phyloP scores from a whole-genome alignment of 371 early-diverging fungal genomes.

The Mucor plumbeus region DNA sequence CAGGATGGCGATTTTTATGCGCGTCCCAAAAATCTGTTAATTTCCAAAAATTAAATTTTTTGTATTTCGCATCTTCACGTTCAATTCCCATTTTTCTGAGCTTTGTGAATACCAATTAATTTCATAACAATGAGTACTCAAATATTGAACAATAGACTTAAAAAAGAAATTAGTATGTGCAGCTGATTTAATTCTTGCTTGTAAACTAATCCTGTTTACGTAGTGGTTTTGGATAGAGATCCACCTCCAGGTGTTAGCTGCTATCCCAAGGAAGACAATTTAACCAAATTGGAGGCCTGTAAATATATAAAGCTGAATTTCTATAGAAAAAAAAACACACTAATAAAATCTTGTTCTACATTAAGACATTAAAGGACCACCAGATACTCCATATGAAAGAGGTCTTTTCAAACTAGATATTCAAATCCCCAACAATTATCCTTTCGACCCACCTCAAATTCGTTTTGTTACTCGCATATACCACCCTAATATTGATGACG shows the following conservation, averaged over 20 bases:
- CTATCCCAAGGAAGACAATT: slow-evolving; percentile 49
- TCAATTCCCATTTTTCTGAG: slow-evolving; percentile 7
- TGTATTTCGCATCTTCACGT: background rate
- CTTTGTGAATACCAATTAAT: slow-evolving; percentile 1
- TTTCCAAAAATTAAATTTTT: background rate
- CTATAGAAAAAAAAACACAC: background rate
- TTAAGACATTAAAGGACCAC: slow-evolving; percentile 56
- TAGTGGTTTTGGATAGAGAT: slow-evolving; percentile 49
- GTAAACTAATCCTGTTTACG: background rate
- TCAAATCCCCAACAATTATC: slow-evolving; percentile 49
- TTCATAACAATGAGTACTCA: background rate
- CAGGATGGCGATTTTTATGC: slow-evolving; percentile 1
- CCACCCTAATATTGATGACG: slow-evolving; percentile 68
- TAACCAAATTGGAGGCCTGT: slow-evolving; percentile 51
- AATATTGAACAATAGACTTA: slow-evolving; percentile 18
- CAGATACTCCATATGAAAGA: slow-evolving; percentile 58
- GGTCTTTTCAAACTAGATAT: slow-evolving; percentile 56
- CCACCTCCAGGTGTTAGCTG: slow-evolving; percentile 57
- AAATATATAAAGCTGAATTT: slow-evolving; percentile 12
- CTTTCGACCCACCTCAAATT: slow-evolving; percentile 59
- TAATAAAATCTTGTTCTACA: background rate
- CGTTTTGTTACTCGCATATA: slow-evolving; percentile 58
- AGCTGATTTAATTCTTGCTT: no score
- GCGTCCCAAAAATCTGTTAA: slow-evolving; percentile 1
- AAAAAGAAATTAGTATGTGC: slow-evolving; percentile 30